Evolutionary conservation across 78 protist genomes (phyloP).

Genomic region (slime mould (Dictyostelium discoideum)): DNA sequence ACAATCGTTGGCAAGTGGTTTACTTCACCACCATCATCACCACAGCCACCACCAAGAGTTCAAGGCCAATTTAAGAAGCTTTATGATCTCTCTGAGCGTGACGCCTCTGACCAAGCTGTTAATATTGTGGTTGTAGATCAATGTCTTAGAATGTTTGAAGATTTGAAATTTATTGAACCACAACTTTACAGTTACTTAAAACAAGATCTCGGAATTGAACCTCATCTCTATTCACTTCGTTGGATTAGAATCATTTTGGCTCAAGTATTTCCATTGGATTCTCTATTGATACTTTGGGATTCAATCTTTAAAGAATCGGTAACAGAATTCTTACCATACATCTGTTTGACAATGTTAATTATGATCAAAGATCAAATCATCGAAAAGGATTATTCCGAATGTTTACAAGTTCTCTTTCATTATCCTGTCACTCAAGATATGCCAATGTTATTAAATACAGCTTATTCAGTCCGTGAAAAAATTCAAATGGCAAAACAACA

Average conservation of each 20-base stretch:
- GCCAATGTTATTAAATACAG: not conserved
- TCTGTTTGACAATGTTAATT: slow-evolving; percentile 82
- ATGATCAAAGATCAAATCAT: slow-evolving; percentile 43
- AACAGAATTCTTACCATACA: slow-evolving; percentile 45
- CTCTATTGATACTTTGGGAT: slow-evolving; percentile 86
- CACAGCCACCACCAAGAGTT: slow-evolving; percentile 17
- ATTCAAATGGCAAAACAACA: not conserved
- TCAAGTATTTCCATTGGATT: slow-evolving; percentile 84
- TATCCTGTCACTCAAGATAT: slow-evolving; percentile 49
- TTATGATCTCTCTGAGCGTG: slow-evolving; percentile 19
- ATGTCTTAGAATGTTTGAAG: slow-evolving; percentile 45
- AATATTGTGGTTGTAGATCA: slow-evolving; percentile 47
- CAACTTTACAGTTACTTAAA: slow-evolving; percentile 29
- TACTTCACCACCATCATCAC: slow-evolving; percentile 54
- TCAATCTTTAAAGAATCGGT: slow-evolving; percentile 69
- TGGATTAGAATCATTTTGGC: slow-evolving; percentile 89
- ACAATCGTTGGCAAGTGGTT: slow-evolving; percentile 50
- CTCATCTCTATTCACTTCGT: slow-evolving; percentile 65
- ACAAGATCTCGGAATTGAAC: slow-evolving; percentile 61
- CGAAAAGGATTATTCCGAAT: slow-evolving; percentile 55
- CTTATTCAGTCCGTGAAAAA: slow-evolving; percentile 21
- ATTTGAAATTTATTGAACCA: slow-evolving; percentile 32
- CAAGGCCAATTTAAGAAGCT: not conserved
- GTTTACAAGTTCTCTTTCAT: slow-evolving; percentile 56
- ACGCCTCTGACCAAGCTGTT: slow-evolving; percentile 3